Evolutionary conservation across 768 basidiomycete species (phyloP), one percentile per base, ranked within the genome.

Genomic region (Podaxis sp.): DNA sequence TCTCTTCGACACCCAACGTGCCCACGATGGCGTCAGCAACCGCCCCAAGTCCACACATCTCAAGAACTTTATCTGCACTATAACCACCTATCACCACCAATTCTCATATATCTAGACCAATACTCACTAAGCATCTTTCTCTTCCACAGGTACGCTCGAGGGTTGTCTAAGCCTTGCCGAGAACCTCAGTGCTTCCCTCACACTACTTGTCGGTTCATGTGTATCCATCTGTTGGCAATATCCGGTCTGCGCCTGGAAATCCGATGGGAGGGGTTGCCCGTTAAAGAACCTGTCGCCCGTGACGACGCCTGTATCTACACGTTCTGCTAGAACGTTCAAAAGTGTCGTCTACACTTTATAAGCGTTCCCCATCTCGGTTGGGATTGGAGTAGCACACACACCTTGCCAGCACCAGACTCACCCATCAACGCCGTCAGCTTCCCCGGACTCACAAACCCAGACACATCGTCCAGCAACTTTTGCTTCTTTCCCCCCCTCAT

Each of bases 141-240:
- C 92, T 0, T 76, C 76, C 19, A 80, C 67, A 0, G 90, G 76
- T 2, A 92, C 86, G 0, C 80, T 78, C 1, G 79, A 70, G 0
- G 91, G 91, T 70, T 94, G 93, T 37, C 93, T 87, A 37, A 94
- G 77, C 56, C 82, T 84, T 2, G 93, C 93, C 1, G 92, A 94
- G 74, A 93, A 89, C 43, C 85, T 74, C 8, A 95, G 76, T 0
- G 93, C 91, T 69, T 95, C 91, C 27, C 90, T 83, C 13, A 95
- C 92, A 6, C 91, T 94, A 1, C 85, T 75, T 7, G 87, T 85
- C 25, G 85, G 82, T 19, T 89, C 80, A 74, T 95, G 94, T 0
- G 86, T 89, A 66, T 93, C 92, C 79, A 85, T 84, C 70, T 96
- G 94, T 69, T 96, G 93, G 62, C 89, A 91, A 68, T 94, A 96